phyloP scores from a whole-genome alignment of 2,329 filamentous ascomycete genomes.

The Aspergillus floridensis region DNA sequence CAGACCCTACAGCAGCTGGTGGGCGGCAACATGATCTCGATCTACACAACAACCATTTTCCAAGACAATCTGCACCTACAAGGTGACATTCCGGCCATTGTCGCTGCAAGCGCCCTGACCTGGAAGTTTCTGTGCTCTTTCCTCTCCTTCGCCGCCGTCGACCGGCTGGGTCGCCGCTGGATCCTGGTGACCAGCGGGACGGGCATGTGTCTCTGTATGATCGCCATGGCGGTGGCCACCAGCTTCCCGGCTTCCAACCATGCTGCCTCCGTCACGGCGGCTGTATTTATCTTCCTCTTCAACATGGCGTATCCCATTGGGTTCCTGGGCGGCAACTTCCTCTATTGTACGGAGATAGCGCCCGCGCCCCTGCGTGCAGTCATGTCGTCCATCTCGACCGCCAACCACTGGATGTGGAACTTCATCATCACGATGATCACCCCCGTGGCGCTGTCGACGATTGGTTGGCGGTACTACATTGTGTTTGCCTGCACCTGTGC shows the following conservation, averaged over 20 bases:
- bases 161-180: conserved; percentile 50
- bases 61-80: conserved; percentile 15
- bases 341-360: conserved; percentile 45
- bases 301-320: conserved; percentile 64
- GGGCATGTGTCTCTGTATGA: conserved; percentile 57
- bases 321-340: conserved; percentile 61
- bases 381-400: conserved; percentile 59
- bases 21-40: conserved; percentile 18
- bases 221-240: conserved; percentile 46
- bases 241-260: conserved; percentile 26
- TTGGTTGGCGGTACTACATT: conserved; percentile 53
- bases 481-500: conserved; percentile 49
- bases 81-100: conserved; percentile 26
- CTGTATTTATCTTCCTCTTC: conserved; percentile 55
- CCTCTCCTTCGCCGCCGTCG: conserved; percentile 51
- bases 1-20: conserved; percentile 22
- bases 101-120: conserved; percentile 52
- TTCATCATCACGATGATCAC: conserved; percentile 66
- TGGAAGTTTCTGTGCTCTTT: conserved; percentile 58
- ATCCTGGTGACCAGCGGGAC: conserved; percentile 53
- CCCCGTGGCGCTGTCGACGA: conserved; percentile 56
- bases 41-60: conserved; percentile 18
- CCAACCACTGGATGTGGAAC: conserved; percentile 59
- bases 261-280: conserved; percentile 15
- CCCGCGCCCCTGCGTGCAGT: conserved; percentile 55